phyloP scores from a whole-genome alignment of 768 basidiomycete genomes.

The Mycena rosella region DNA sequence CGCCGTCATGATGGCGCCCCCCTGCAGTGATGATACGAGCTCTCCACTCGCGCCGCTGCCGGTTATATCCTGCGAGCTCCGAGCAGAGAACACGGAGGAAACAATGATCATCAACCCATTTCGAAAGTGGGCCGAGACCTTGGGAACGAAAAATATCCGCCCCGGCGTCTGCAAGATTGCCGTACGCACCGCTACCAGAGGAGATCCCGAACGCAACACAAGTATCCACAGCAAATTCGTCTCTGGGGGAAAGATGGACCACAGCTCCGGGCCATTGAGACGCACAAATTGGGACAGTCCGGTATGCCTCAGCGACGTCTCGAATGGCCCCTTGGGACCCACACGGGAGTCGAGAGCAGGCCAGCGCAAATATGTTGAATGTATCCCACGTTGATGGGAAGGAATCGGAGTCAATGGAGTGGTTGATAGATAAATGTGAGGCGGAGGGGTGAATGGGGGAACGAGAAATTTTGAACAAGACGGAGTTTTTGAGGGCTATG shows the following conservation, averaged over 20 bases:
- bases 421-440: conserved; percentile 46
- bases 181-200: neutral
- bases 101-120: conserved; percentile 43
- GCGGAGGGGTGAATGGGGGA: conserved; percentile 29
- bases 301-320: conserved; percentile 56
- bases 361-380: conserved; percentile 45
- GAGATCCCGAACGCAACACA: conserved; percentile 15
- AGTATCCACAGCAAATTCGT: conserved; percentile 21
- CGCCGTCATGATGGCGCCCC: conserved; percentile 6
- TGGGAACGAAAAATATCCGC: conserved; percentile 26
- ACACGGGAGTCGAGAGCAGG: conserved; percentile 49
- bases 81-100: no score
- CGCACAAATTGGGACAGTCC: conserved; percentile 44
- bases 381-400: conserved; percentile 61
- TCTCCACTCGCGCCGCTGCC: no score
- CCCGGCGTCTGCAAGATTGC: conserved; percentile 15
- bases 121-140: conserved; percentile 42
- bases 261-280: conserved; percentile 53
- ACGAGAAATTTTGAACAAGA: conserved; percentile 44
- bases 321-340: conserved; percentile 50
- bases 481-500: conserved; percentile 36
- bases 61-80: no score
- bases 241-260: conserved; percentile 32
- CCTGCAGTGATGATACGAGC: no score
- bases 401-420: conserved; percentile 43